These are phyloP conservation scores for Xylaria acuta DNA, from an alignment of 495 filamentous ascomycete genomes.

Conservation along the genomic window DNA sequence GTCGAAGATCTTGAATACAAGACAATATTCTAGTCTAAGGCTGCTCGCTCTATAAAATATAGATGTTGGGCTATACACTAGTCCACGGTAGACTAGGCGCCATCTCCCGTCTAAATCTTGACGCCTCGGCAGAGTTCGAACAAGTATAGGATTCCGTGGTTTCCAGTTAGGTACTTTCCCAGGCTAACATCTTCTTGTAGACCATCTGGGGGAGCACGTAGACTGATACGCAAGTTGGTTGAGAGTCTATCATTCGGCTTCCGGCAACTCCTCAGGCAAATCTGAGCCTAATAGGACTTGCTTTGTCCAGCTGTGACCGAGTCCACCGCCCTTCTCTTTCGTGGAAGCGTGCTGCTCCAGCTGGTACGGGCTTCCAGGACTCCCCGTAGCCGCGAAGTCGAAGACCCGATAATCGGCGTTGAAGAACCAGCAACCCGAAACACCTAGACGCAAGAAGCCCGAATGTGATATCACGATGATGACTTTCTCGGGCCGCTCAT, in stretches of 20 bases:
- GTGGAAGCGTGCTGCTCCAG: slow-evolving; percentile 54
- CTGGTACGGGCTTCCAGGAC: slow-evolving; percentile 37
- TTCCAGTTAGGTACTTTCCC: background rate
- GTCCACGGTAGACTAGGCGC: background rate
- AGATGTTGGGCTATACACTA: background rate
- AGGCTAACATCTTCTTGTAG: background rate
- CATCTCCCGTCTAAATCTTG: background rate
- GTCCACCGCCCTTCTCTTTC: slow-evolving; percentile 40
- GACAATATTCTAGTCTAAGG: background rate
- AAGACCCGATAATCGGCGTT: slow-evolving; percentile 71
- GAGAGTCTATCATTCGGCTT: slow-evolving; percentile 21
- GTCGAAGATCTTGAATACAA: background rate
- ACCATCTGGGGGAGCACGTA: background rate
- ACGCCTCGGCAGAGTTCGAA: background rate
- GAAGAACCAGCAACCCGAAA: slow-evolving; percentile 55
- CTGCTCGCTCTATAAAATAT: background rate
- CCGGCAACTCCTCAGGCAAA: slow-evolving; percentile 36
- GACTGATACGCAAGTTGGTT: background rate
- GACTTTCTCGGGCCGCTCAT: slow-evolving; percentile 62
- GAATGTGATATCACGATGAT: slow-evolving; percentile 67
- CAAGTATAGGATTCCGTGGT: background rate
- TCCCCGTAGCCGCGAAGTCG: slow-evolving; percentile 53
- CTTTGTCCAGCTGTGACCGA: slow-evolving; percentile 39
- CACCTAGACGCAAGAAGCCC: slow-evolving; percentile 58
- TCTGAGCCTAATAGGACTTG: slow-evolving; percentile 36